Percentiles rank a stretch among this genome's conserved stretches.
Evolutionary conservation across 176 grass and related monocot species (phyloP).

Genomic region (Miscanthus lutarioriparius): DNA sequence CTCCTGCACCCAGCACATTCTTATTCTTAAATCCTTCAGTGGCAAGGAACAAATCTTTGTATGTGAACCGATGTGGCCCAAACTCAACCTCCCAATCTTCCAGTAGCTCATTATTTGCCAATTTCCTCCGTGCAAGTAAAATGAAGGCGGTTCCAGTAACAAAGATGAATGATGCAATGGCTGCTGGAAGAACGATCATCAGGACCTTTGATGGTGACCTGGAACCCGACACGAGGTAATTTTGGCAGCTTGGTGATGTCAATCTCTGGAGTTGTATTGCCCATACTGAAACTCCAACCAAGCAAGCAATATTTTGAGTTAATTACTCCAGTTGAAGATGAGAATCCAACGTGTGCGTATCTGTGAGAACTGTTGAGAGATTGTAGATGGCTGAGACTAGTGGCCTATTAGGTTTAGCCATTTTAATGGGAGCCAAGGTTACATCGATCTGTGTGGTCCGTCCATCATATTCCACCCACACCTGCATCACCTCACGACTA

Average conservation of each 20-base stretch:
- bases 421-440: conserved; percentile 2
- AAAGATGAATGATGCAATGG: background rate
- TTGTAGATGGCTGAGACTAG: background rate
- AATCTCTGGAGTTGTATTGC: conserved; percentile 6
- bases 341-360: conserved; percentile 21
- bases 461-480: conserved; percentile 27
- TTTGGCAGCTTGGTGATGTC: conserved; percentile 11
- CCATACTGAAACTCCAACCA: conserved; percentile 35
- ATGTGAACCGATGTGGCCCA: background rate
- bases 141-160: background rate
- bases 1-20: background rate
- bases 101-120: background rate
- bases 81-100: background rate
- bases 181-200: background rate
- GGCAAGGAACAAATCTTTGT: background rate
- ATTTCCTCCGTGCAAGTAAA: background rate
- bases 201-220: background rate
- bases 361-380: background rate
- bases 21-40: background rate
- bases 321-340: conserved; percentile 9
- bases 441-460: conserved; percentile 8
- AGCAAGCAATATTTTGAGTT: conserved; percentile 23
- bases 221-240: background rate
- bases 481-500: conserved; percentile 7
- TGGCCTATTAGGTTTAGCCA: conserved; percentile 23